Evolutionary conservation across 2,329 filamentous ascomycete genomes (phyloP).

Genomic region (Scedosporium apiospermum): DNA sequence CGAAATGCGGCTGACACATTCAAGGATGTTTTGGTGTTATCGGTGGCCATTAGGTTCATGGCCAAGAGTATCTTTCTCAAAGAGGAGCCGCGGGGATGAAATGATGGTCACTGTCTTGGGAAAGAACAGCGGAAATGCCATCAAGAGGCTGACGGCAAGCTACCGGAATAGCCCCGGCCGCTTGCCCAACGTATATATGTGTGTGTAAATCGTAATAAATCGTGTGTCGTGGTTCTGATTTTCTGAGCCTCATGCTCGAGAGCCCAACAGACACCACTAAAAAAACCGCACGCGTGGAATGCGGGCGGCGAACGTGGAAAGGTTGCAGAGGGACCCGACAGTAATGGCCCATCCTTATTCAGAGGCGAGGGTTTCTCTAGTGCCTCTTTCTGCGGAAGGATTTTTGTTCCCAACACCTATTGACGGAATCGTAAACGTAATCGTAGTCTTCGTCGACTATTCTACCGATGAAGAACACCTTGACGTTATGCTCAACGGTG

Average conservation of each 20-base stretch:
- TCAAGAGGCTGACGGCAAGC: neutral
- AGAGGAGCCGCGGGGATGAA: neutral
- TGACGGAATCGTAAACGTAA: constrained; percentile 33
- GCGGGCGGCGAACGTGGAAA: neutral
- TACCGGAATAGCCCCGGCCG: neutral
- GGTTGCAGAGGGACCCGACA: neutral
- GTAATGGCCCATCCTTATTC: neutral
- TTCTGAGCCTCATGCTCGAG: neutral
- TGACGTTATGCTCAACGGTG: constrained; percentile 48
- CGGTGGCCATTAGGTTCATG: too few species aligned
- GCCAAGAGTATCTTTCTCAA: too few species aligned
- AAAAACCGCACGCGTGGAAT: neutral
- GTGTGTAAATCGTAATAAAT: neutral
- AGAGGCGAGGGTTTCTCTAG: neutral
- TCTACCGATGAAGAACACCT: constrained; percentile 46
- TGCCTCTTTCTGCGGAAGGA: neutral
- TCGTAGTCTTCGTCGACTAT: constrained; percentile 30
- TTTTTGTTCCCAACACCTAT: constrained; percentile 40
- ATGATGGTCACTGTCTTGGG: neutral
- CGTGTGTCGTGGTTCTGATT: neutral
- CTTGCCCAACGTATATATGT: neutral
- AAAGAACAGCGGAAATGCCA: neutral
- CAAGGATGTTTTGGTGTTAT: too few species aligned
- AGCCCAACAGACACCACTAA: neutral
- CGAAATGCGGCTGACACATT: neutral